Evolutionary conservation across 2,329 filamentous ascomycete genomes (phyloP), one percentile per base, ranked within the genome.

Genomic region (Leptographium flavum): DNA sequence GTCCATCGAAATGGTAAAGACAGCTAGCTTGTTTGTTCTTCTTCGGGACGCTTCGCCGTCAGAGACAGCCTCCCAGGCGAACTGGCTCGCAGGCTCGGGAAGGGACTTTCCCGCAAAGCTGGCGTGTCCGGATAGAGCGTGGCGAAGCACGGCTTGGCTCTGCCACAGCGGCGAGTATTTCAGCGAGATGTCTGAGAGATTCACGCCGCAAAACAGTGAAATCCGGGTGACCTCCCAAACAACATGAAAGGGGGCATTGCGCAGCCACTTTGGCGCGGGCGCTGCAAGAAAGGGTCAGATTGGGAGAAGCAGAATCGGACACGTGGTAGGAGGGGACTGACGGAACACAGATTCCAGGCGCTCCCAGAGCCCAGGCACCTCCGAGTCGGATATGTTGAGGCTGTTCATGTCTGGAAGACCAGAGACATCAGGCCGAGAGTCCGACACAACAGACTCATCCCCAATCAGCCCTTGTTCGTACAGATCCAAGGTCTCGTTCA

Each of bases 211-310:
- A 35, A 70, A 60, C 0, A 67, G 51, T 0, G 68, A 66, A 17
- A 69, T 63, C 11, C 73, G 64, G 0, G 66, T 64, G 0, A 73
- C 54, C 46, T 77, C 73, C 73, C 73, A 77, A 4, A 65, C 53
- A 5, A 76, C 60, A 2, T 65, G 63, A 3, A 76, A 58, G 0
- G 73, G 70, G 0, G 69, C 71, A 1, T 59, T 43, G 3, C 63
- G 60, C 4, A 73, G 57, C 43, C 60, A 61, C 0, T 48, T 42
- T 0, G 69, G 67, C 8, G 68, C 61, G n/a, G 52, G 57, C 0
- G 66, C 65, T 67, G 47, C 7, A 5, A 7, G 11, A 1, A 14
- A n/a, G n/a, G 23, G 41, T 25, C 22, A 35, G 19, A 14, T 17
- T 15, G 41, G 11, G 10, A 22, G 7, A 35, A 33, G 9, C 3